Evolutionary conservation across 1,284 basidiomycete species (phyloP), one percentile per base, ranked within the genome.

Genomic region (Apiotrichum veenhuisii): DNA sequence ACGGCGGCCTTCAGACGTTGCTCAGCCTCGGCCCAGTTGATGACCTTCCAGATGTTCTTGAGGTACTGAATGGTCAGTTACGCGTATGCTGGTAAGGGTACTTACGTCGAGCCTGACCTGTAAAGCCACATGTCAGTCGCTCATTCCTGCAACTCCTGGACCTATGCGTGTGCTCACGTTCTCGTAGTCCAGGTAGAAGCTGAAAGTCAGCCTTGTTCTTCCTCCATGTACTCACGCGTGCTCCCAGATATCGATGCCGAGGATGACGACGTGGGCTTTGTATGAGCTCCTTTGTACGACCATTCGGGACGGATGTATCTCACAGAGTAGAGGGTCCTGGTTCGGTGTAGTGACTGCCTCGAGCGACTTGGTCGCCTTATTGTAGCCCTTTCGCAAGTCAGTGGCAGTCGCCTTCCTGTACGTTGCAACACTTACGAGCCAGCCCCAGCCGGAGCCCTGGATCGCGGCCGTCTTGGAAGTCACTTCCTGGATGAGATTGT

Each of bases 391-490:
- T 12, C 5, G 30, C 7, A 27, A 10, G 23, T 20, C 10, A n/a
- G n/a, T n/a, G n/a, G 17, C 15, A 25, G 7, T 14, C 25, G 47
- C 27, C 17, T 10, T 8, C n/a, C n/a, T n/a, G n/a, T n/a, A n/a
- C n/a, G 27, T 2, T 30, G 37, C 33, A 14, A 8, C 14, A 79
- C 85, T 64, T 61, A 87, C 88, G 58, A 98, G 83, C 95, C 95
- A 98, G 51, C 92, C 94, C 96, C 95, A 98, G 20, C 95, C 96
- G 63, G 89, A 93, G 46, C 95, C 96, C 79, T 99, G 95, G 65
- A 99, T 88, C 54, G 83, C 91, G 45, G 89, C 89, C n/a, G 95
- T 94, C 64, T 83, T 84, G 27, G 91, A 77, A 79, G 94, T 97
- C 76, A 98, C 84, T 64, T 83, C 83, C 62, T 88, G 87, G 75